These are phyloP conservation scores for Candida fluviatilis DNA, from an alignment of 805 yeast genomes.

Conservation along the genomic window DNA sequence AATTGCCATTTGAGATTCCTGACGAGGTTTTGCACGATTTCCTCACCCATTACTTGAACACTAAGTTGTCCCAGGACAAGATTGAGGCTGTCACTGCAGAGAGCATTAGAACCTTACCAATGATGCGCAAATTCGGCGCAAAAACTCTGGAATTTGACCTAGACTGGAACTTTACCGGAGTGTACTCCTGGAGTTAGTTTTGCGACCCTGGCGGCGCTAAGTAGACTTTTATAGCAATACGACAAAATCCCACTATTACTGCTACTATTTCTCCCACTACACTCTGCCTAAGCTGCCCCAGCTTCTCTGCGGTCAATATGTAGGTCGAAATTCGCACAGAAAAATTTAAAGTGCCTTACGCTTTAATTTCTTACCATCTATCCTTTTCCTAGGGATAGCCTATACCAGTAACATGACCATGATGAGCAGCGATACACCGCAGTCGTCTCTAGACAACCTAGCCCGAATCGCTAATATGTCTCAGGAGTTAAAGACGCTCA, in stretches of 20 bases:
- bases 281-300: too few relatives aligned
- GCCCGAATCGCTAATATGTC: constrained; percentile 44
- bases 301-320: too few relatives aligned
- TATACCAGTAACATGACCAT: neutral
- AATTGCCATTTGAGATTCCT: constrained; percentile 32
- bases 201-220: too few relatives aligned
- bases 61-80: neutral
- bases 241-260: too few relatives aligned
- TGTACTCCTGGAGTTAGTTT: constrained; percentile 28
- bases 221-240: neutral
- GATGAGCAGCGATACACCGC: constrained; percentile 16
- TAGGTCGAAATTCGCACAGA: neutral
- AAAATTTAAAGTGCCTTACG: constrained; percentile 1
- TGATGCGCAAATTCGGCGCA: constrained; percentile 30
- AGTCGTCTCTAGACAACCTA: constrained; percentile 33
- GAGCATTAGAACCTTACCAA: constrained; percentile 22
- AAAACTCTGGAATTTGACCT: constrained; percentile 23
- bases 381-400: neutral
- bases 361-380: too few relatives aligned
- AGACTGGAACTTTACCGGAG: constrained; percentile 35
- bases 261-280: too few relatives aligned
- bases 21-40: constrained; percentile 34
- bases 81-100: constrained; percentile 1
- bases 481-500: constrained; percentile 32
- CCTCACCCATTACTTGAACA: constrained; percentile 16